A percentile compares a stretch with the other conserved stretches of the same genome.
Evolutionary conservation across 169 alveolate species (phyloP).

Genomic region (Plasmodium chabaudi): DNA sequence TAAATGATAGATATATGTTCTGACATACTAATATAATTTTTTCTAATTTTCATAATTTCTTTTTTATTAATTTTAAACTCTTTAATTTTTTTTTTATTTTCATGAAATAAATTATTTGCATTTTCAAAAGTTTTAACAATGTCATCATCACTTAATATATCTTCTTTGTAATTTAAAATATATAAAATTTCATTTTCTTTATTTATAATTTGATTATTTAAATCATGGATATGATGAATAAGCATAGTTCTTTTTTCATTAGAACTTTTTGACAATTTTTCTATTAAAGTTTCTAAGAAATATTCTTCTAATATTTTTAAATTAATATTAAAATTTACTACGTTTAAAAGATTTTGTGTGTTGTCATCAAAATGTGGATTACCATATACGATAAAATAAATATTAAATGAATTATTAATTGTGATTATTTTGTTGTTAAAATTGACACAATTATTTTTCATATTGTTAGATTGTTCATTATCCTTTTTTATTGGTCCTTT

Average conservation of each 20-base stretch:
- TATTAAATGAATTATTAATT: slow-evolving; percentile 20
- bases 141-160: slow-evolving; percentile 61
- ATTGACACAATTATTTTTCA: slow-evolving; percentile 40
- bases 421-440: slow-evolving; percentile 68
- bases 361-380: slow-evolving; percentile 36
- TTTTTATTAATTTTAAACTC: slow-evolving; percentile 73
- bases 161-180: slow-evolving; percentile 63
- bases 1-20: slow-evolving; percentile 59
- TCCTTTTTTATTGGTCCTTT: background rate
- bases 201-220: slow-evolving; percentile 30
- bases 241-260: slow-evolving; percentile 29
- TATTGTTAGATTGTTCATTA: background rate
- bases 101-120: slow-evolving; percentile 39
- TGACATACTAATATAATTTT: slow-evolving; percentile 60
- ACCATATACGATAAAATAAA: slow-evolving; percentile 62
- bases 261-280: slow-evolving; percentile 25
- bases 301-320: slow-evolving; percentile 66
- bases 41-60: slow-evolving; percentile 58
- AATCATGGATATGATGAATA: slow-evolving; percentile 60
- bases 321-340: slow-evolving; percentile 55
- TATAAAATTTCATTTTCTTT: slow-evolving; percentile 65
- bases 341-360: slow-evolving; percentile 50
- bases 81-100: slow-evolving; percentile 76
- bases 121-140: slow-evolving; percentile 46
- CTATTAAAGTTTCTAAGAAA: slow-evolving; percentile 44